phyloP scores from a whole-genome alignment of 257 asterid species.

The Vinca minor region DNA sequence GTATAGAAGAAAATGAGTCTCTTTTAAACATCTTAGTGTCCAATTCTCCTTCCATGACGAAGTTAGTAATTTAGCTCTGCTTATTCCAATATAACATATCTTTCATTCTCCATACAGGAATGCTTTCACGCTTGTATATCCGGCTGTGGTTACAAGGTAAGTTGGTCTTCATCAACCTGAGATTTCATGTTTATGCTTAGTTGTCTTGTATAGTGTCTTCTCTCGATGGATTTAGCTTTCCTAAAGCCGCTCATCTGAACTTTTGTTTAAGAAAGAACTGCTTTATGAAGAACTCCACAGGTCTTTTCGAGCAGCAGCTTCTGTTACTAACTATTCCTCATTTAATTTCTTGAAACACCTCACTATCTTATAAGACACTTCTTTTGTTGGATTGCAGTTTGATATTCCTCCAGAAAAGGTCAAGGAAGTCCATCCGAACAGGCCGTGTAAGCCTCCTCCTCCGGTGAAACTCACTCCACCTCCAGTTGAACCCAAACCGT shows the following conservation, averaged over 20 bases:
- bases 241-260: background rate
- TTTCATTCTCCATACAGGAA: constrained; percentile 33
- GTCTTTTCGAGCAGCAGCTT: background rate
- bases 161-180: constrained; percentile 13
- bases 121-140: constrained; percentile 71
- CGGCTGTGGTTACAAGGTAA: constrained; percentile 75
- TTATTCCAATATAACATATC: background rate
- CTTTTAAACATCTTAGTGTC: background rate
- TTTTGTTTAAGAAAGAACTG: background rate
- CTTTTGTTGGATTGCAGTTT: constrained; percentile 41
- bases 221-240: background rate
- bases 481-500: constrained; percentile 20
- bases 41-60: background rate
- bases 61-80: background rate
- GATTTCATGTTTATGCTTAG: constrained; percentile 4
- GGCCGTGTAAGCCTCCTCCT: constrained; percentile 36
- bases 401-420: constrained; percentile 46
- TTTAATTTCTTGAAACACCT: background rate
- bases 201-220: background rate
- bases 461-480: constrained; percentile 38
- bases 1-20: background rate
- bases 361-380: background rate
- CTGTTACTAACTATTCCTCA: background rate
- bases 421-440: constrained; percentile 38
- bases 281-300: background rate